Evolutionary conservation across 768 basidiomycete species (phyloP).

Genomic region (Exsudoporus frostii): DNA sequence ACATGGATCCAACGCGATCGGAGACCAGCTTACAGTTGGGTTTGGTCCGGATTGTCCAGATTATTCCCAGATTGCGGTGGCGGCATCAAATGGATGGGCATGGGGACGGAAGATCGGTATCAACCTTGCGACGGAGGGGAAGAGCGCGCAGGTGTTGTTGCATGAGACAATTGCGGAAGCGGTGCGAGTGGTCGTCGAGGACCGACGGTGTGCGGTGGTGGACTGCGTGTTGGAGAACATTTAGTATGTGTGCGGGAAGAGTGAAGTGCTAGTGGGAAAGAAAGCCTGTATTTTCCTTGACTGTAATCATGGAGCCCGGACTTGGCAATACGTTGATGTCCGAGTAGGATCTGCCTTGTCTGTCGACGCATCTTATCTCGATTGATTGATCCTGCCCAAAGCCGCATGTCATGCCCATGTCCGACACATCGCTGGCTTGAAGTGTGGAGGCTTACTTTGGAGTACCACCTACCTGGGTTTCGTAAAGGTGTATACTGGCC

Average conservation of each 20-base stretch:
- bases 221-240: slow-evolving; percentile 54
- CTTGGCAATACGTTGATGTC: no score
- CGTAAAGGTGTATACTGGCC: no score
- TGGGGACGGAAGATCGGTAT: slow-evolving; percentile 44
- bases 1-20: slow-evolving; percentile 43
- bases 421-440: no score
- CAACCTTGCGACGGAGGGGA: slow-evolving; percentile 19
- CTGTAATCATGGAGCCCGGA: no score
- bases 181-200: slow-evolving; percentile 51
- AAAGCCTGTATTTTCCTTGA: neutral
- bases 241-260: slow-evolving; percentile 10
- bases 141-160: slow-evolving; percentile 25
- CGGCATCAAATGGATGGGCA: slow-evolving; percentile 68
- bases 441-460: no score
- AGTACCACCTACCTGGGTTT: no score
- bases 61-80: slow-evolving; percentile 59
- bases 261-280: neutral
- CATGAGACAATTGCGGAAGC: slow-evolving; percentile 44
- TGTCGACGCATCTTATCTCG: no score
- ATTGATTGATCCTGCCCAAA: no score
- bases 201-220: slow-evolving; percentile 61
- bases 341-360: no score
- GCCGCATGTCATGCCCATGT: no score
- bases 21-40: slow-evolving; percentile 53
- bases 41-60: slow-evolving; percentile 65